Conservation (phyloP, 1,139 yeast species). For the Yamadazyma epiphylla region DNA sequence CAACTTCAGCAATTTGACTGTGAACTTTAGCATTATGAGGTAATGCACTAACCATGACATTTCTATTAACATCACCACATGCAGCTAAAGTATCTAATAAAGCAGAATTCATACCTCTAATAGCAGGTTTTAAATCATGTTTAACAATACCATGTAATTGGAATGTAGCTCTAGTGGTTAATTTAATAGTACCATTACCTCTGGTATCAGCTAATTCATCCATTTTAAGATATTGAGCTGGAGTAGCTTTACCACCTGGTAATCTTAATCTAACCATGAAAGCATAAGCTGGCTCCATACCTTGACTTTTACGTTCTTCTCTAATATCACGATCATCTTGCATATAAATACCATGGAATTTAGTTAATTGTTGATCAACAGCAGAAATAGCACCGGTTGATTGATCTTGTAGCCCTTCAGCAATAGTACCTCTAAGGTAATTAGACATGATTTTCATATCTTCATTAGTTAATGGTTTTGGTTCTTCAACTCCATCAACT, state of each 20-base stretch:
- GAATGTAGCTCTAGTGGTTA: slow-evolving; percentile 96
- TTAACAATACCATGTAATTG: slow-evolving; percentile 95
- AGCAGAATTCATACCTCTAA: slow-evolving; percentile 88
- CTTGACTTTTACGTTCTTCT: slow-evolving; percentile 87
- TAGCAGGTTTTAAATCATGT: slow-evolving; percentile 83
- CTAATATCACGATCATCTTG: slow-evolving; percentile 97
- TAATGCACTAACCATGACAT: slow-evolving; percentile 86
- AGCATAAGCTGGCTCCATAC: slow-evolving; percentile 90
- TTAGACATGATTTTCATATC: slow-evolving; percentile 88
- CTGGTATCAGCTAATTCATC: slow-evolving; percentile 78
- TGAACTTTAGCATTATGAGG: slow-evolving; percentile 85
- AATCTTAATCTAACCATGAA: slow-evolving; percentile 96
- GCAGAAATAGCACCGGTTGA: slow-evolving; percentile 92
- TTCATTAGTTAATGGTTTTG: slow-evolving; percentile 93
- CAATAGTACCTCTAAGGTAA: slow-evolving; percentile 90
- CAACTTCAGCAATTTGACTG: slow-evolving; percentile 62
- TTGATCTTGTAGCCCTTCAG: slow-evolving; percentile 75
- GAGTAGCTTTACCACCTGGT: slow-evolving; percentile 90
- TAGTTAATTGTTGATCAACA: slow-evolving; percentile 90
- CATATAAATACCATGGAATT: slow-evolving; percentile 98
- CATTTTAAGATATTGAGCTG: slow-evolving; percentile 82
- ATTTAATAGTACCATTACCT: slow-evolving; percentile 91
- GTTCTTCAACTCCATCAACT: slow-evolving; percentile 85
- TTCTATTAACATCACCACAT: slow-evolving; percentile 97
- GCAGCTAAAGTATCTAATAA: slow-evolving; percentile 95